phyloP scores from a whole-genome alignment of 2,329 filamentous ascomycete genomes.

The Claviceps purpurea region DNA sequence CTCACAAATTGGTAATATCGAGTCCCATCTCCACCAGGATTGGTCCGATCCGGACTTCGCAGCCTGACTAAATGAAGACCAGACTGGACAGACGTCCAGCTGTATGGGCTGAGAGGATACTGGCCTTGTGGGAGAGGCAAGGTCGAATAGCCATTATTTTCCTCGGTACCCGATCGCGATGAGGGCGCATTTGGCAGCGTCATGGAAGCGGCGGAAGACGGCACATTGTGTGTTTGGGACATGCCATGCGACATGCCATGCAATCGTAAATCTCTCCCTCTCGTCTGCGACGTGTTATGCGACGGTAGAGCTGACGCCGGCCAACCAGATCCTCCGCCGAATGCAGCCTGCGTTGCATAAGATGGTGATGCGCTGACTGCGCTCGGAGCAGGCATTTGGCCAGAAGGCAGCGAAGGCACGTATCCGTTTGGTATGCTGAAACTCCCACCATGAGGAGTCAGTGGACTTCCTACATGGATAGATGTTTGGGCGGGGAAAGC shows the following conservation, averaged over 20 bases:
- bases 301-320: background rate
- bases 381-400: background rate
- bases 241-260: too few relatives aligned
- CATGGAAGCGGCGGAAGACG: background rate
- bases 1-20: constrained; percentile 46
- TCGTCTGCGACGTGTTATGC: background rate
- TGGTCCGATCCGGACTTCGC: constrained; percentile 34
- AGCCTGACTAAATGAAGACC: constrained; percentile 33
- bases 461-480: background rate
- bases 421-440: background rate
- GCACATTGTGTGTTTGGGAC: background rate
- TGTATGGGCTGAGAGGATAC: constrained; percentile 27
- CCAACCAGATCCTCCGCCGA: background rate
- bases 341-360: background rate
- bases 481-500: background rate
- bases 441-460: background rate
- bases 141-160: constrained; percentile 1
- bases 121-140: constrained; percentile 16
- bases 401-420: background rate
- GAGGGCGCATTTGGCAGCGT: background rate
- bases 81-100: constrained; percentile 26
- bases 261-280: background rate
- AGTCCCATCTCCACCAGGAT: constrained; percentile 13
- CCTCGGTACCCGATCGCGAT: background rate
- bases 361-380: background rate